These are phyloP conservation scores for Candida tunisiensis DNA, from an alignment of 1,139 yeast species.

Conservation along the genomic window DNA sequence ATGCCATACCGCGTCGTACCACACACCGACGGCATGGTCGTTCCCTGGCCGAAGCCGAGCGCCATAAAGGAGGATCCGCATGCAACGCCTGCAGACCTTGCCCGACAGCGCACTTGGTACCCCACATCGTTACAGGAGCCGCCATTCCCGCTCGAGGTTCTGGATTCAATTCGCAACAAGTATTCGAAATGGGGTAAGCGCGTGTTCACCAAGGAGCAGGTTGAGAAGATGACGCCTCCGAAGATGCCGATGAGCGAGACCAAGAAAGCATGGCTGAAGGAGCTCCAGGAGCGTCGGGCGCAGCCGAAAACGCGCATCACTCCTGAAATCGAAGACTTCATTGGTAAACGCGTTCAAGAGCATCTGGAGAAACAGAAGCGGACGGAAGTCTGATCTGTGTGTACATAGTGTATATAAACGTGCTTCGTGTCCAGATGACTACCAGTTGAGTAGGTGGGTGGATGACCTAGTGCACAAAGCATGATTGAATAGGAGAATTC, in stretches of 20 bases:
- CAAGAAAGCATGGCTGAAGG: slow-evolving; percentile 12
- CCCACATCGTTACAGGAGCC: slow-evolving; percentile 49
- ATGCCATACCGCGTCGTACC: slow-evolving; percentile 66
- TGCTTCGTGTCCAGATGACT: no score
- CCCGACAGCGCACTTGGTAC: slow-evolving; percentile 58
- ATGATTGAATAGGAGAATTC: no score
- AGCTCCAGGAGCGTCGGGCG: slow-evolving; percentile 37
- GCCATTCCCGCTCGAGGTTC: slow-evolving; percentile 54
- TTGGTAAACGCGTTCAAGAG: slow-evolving; percentile 37
- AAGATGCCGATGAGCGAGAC: slow-evolving; percentile 46
- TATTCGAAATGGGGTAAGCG: slow-evolving; percentile 26
- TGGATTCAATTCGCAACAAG: slow-evolving; percentile 60
- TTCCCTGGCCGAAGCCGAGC: slow-evolving; percentile 78
- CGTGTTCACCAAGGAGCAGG: slow-evolving; percentile 20
- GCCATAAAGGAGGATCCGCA: slow-evolving; percentile 30
- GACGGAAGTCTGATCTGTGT: no score
- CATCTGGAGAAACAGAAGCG: slow-evolving; percentile 19
- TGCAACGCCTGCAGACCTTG: slow-evolving; percentile 43
- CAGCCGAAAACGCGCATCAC: slow-evolving; percentile 30
- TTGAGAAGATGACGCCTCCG: slow-evolving; percentile 39
- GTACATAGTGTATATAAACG: no score
- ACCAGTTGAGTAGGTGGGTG: no score
- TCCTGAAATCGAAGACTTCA: slow-evolving; percentile 46
- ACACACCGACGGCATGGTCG: slow-evolving; percentile 44
- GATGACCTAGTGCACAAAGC: no score